phyloP scores from a whole-genome alignment of 371 early-diverging fungal species.

The Mortierella sp. region DNA sequence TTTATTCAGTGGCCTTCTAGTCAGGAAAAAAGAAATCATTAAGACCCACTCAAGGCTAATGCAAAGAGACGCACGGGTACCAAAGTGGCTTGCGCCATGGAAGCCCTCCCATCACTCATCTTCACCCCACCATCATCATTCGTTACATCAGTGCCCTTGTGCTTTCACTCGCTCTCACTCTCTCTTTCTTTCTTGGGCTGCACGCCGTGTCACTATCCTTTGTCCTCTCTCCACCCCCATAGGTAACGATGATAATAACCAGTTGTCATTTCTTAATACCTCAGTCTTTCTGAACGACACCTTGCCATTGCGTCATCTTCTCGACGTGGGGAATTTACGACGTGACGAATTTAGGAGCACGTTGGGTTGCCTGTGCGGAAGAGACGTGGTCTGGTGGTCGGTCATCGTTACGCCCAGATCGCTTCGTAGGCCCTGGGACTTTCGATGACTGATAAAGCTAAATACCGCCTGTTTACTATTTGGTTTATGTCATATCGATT shows the following conservation, averaged over 20 bases:
- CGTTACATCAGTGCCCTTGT: too few relatives aligned
- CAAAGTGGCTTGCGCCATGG: too few relatives aligned
- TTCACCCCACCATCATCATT: too few relatives aligned
- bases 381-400: conserved; percentile 1
- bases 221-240: too few relatives aligned
- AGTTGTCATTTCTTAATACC: conserved; percentile 1
- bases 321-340: conserved; percentile 5
- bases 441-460: conserved; percentile 4
- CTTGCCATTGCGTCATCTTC: conserved; percentile 1
- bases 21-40: conserved; percentile 4
- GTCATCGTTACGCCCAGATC: conserved; percentile 5
- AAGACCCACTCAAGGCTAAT: neutral
- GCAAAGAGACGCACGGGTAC: too few relatives aligned
- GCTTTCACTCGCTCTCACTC: too few relatives aligned
- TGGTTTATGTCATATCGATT: neutral
- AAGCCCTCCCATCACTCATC: too few relatives aligned
- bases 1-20: neutral
- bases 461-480: neutral
- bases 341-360: neutral
- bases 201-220: too few relatives aligned
- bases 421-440: conserved; percentile 5
- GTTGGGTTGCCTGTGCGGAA: conserved; percentile 7
- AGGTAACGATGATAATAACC: too few relatives aligned
- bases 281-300: neutral
- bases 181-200: too few relatives aligned